These are phyloP conservation scores for Physcomitrellopsis africana DNA, from an alignment of 225 moss, liverwort and hornwort species.

Conservation along the genomic window DNA sequence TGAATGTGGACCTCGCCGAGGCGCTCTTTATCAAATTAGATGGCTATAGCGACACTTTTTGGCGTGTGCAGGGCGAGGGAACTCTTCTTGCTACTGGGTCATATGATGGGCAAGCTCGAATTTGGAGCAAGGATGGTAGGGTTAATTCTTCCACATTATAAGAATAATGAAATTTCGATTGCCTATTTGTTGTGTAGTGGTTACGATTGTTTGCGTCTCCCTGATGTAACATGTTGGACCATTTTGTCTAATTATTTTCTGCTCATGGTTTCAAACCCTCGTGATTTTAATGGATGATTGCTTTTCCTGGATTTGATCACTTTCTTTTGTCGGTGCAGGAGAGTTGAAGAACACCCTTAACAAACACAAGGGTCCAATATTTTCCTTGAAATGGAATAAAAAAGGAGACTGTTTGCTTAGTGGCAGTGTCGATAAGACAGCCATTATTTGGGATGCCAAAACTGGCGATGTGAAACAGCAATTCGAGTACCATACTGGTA, in stretches of 20 bases:
- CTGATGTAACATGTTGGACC: background rate
- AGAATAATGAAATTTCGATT: background rate
- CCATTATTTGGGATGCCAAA: slow-evolving; percentile 99
- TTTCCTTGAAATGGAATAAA: slow-evolving; percentile 99
- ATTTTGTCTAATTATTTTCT: slow-evolving; percentile 13
- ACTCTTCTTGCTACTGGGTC: slow-evolving; percentile 93
- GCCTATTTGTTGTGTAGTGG: background rate
- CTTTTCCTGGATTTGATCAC: background rate
- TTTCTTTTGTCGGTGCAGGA: slow-evolving; percentile 52
- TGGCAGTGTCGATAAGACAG: slow-evolving; percentile 99
- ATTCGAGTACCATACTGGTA: slow-evolving; percentile 92
- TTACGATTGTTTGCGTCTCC: background rate
- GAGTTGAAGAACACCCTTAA: slow-evolving; percentile 94
- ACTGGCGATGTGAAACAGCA: slow-evolving; percentile 98
- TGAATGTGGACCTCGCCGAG: background rate
- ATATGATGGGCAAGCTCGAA: slow-evolving; percentile 99
- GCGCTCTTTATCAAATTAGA: slow-evolving; percentile 6
- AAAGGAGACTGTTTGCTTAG: slow-evolving; percentile 97
- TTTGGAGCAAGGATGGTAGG: slow-evolving; percentile 99
- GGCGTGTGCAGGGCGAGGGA: slow-evolving; percentile 80
- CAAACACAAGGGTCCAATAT: slow-evolving; percentile 98
- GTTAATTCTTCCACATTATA: background rate
- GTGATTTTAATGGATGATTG: background rate
- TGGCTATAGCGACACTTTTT: background rate
- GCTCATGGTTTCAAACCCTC: background rate